Conservation (phyloP, 2,329 filamentous ascomycete genomes). For the Rhinocladiella mackenziei region DNA sequence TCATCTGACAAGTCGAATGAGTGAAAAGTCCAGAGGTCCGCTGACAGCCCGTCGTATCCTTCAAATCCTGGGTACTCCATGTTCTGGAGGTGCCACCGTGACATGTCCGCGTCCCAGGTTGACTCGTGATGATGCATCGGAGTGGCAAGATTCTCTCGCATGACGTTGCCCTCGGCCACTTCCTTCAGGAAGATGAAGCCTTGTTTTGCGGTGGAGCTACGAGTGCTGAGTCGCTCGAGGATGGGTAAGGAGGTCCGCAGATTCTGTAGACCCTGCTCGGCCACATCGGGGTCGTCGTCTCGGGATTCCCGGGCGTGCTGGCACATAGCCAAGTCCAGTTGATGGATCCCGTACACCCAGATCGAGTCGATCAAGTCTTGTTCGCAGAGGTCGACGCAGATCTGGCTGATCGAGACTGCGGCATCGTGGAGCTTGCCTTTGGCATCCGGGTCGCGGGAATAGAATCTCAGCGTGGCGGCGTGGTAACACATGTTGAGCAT, state of each 20-base stretch:
- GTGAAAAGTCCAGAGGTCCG: no score
- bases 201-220: conserved; percentile 1
- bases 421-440: not conserved
- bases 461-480: conserved; percentile 1
- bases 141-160: no score
- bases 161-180: not conserved
- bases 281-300: conserved; percentile 1
- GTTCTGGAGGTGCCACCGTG: no score
- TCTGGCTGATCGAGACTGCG: conserved; percentile 1
- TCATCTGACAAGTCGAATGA: no score
- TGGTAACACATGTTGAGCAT: conserved; percentile 5
- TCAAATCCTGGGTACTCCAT: no score
- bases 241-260: not conserved
- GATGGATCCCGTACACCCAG: conserved; percentile 11
- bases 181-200: not conserved
- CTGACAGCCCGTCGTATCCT: no score
- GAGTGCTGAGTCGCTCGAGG: not conserved
- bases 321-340: conserved; percentile 9
- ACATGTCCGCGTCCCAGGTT: no score
- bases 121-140: no score
- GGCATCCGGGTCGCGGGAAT: not conserved
- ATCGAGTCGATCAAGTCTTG: conserved; percentile 6
- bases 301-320: conserved; percentile 5
- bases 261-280: not conserved
- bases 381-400: conserved; percentile 1